Conservation (phyloP, 306 rosid genomes). For the Acmispon strigosus region DNA sequence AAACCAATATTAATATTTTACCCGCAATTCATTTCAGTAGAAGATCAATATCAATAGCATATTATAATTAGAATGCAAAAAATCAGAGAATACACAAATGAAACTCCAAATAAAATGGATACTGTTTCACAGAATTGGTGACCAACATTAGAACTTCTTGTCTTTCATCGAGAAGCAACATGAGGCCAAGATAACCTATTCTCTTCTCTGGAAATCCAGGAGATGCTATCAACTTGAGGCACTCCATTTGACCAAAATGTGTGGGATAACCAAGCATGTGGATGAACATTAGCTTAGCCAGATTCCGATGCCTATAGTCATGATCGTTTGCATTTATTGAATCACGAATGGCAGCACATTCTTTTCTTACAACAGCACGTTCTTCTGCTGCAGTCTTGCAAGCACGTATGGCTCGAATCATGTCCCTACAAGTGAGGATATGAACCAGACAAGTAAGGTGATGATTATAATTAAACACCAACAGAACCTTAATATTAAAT, state of each 20-base stretch:
- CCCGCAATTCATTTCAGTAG: slow-evolving; percentile 22
- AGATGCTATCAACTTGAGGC: slow-evolving; percentile 91
- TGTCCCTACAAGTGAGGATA: slow-evolving; percentile 62
- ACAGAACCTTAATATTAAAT: not conserved
- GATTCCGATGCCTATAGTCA: slow-evolving; percentile 84
- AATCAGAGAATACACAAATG: not conserved
- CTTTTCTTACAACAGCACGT: slow-evolving; percentile 94
- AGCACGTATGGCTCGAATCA: slow-evolving; percentile 98
- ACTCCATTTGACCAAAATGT: slow-evolving; percentile 99
- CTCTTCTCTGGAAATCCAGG: slow-evolving; percentile 98
- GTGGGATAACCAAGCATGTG: slow-evolving; percentile 99
- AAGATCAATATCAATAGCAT: slow-evolving; percentile 6
- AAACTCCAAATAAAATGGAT: slow-evolving; percentile 48
- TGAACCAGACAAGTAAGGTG: slow-evolving; percentile 16
- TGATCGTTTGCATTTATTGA: slow-evolving; percentile 85
- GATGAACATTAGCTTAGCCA: slow-evolving; percentile 98
- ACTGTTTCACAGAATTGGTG: slow-evolving; percentile 97
- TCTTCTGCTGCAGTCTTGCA: slow-evolving; percentile 99
- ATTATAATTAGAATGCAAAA: not conserved
- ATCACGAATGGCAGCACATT: slow-evolving; percentile 96
- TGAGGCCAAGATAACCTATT: slow-evolving; percentile 97
- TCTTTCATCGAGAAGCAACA: slow-evolving; percentile 99
- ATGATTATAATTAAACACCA: not conserved
- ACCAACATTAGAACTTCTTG: slow-evolving; percentile 99
- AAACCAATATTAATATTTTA: slow-evolving; percentile 8